Conservation (phyloP, 148 eudicot species). For the Rhododendron kiyosumense region DNA sequence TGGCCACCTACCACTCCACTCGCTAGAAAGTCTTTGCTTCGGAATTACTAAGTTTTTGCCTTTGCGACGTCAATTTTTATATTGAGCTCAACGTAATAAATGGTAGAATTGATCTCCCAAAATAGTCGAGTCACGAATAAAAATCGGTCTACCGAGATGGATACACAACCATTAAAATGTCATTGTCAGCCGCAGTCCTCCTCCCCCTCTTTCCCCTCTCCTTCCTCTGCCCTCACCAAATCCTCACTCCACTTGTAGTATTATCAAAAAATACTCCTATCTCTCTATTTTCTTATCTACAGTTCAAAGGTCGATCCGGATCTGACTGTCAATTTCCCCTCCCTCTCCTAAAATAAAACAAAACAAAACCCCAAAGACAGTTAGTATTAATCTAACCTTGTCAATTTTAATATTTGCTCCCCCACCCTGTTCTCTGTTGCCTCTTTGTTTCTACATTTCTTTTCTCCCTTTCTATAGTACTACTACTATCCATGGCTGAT, state of each 20-base stretch:
- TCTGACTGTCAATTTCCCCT: neutral
- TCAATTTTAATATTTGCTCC: conserved; percentile 7
- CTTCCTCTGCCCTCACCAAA: neutral
- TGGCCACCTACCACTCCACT: neutral
- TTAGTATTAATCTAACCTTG: neutral
- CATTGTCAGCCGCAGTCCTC: neutral
- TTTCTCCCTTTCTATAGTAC: neutral
- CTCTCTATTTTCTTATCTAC: neutral
- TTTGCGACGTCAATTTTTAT: too few species aligned
- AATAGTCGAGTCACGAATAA: neutral
- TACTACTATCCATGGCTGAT: conserved; percentile 22
- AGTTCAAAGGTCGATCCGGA: neutral
- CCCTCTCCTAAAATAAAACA: neutral
- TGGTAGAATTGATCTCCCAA: neutral
- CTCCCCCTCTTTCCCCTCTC: neutral
- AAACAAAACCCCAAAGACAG: neutral
- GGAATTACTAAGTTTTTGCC: neutral
- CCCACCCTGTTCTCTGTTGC: conserved; percentile 13
- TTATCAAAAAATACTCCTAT: neutral
- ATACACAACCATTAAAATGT: neutral
- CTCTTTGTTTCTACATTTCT: conserved; percentile 11
- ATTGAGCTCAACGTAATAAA: neutral
- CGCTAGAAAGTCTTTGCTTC: neutral
- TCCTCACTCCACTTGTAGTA: neutral
- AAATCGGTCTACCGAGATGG: neutral